Base-by-base conservation (phyloP, 2,329 filamentous ascomycete species). In the Gliomastix tumulicola region DNA sequence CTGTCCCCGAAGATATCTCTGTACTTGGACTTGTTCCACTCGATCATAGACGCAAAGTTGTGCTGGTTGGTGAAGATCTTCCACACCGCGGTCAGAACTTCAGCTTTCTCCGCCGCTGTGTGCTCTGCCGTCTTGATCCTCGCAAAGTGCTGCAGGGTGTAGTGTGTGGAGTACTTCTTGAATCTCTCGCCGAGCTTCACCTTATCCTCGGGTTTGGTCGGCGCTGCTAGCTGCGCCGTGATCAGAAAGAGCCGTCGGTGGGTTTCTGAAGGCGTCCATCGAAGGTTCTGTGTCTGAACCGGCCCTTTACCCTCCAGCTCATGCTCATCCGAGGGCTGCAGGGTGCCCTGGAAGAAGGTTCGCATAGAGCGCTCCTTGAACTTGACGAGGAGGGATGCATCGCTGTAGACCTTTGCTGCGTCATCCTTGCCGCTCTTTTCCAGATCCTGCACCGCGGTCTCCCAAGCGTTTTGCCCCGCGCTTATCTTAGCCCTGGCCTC, bases 311-410 rank as follows among this genome's bases (percentile, higher is more conserved):
- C n/a, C n/a, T n/a, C n/a, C n/a, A n/a, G n/a, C n/a, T n/a, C n/a
- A n/a, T n/a, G n/a, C n/a, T n/a, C n/a, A n/a, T n/a, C n/a, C n/a
- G n/a, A n/a, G n/a, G n/a, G n/a, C n/a, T n/a, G n/a, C n/a, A n/a
- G n/a, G n/a, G n/a, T n/a, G n/a, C n/a, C n/a, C 2, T 34, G 43
- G 17, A 56, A 56, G 13, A 51, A 57, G 0, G 44, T 23, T 5
- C 49, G 42, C 53, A 57, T 55, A 1, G 51, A 55, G 0, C 54
- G 47, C 18, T 55, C 54, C 6, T 50, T 38, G 9, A 57, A 55
- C 7, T 51, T 51, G 11, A 57, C 49, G 0, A 46, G 45, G 2
- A 57, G 38, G 1, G 36, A 30, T 0, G 46, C 53, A 21, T 57
- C 54, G 7, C 53, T 41, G 11, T 54, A 56, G 4, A 44, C 32